These are phyloP conservation scores for Ascosphaera apis DNA, from an alignment of 2,329 filamentous ascomycete species.

Conservation along the genomic window DNA sequence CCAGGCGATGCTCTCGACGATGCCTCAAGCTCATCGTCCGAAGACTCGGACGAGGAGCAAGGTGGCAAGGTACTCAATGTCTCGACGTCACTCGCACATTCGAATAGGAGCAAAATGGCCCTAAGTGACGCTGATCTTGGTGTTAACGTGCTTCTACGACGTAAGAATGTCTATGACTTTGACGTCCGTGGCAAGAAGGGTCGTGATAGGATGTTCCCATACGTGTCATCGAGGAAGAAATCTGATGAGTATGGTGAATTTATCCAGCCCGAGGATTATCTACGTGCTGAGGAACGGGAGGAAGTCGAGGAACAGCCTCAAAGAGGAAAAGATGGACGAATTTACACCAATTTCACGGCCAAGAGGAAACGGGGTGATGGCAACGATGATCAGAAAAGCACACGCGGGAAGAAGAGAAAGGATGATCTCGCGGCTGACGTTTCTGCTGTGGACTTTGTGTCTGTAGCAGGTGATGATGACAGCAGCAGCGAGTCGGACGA, in stretches of 20 bases:
- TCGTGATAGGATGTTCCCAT: slow-evolving; percentile 76
- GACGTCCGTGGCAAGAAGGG: slow-evolving; percentile 81
- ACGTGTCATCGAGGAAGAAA: slow-evolving; percentile 54
- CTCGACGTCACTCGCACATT: slow-evolving; percentile 63
- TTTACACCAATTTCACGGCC: slow-evolving; percentile 50
- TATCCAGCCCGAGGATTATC: slow-evolving; percentile 81
- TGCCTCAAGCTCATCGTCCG: slow-evolving; percentile 67
- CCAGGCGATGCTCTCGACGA: slow-evolving; percentile 49
- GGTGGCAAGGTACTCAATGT: slow-evolving; percentile 83
- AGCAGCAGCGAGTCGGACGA: slow-evolving; percentile 30
- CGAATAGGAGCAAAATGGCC: slow-evolving; percentile 63
- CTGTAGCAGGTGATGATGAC: slow-evolving; percentile 23
- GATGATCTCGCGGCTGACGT: slow-evolving; percentile 21
- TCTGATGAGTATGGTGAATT: slow-evolving; percentile 84
- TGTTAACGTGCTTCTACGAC: slow-evolving; percentile 70
- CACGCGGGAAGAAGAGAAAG: slow-evolving; percentile 35
- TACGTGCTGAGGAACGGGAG: slow-evolving; percentile 78
- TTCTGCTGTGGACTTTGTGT: slow-evolving; percentile 6
- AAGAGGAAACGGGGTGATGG: slow-evolving; percentile 84
- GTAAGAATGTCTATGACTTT: slow-evolving; percentile 80
- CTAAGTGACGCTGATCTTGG: slow-evolving; percentile 78
- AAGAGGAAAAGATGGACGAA: slow-evolving; percentile 27
- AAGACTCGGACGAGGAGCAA: slow-evolving; percentile 72
- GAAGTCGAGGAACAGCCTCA: slow-evolving; percentile 44
- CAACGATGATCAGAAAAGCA: slow-evolving; percentile 14